Percentiles rank a stretch among this genome's conserved stretches.
phyloP scores from a whole-genome alignment of 768 basidiomycete species.

The Polyporus arcularius region DNA sequence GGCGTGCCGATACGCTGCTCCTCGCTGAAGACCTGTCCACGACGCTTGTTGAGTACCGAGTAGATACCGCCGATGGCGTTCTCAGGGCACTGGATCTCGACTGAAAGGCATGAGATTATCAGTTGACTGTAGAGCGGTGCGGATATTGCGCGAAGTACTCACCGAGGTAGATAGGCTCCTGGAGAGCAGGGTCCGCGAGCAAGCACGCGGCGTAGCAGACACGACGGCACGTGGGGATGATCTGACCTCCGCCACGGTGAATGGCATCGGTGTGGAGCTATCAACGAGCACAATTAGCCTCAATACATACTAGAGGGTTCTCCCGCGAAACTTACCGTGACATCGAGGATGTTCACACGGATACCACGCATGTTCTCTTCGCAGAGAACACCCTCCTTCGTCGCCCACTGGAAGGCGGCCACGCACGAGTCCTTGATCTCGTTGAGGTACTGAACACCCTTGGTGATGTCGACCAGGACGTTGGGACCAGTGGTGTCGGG shows the following conservation, averaged over 20 bases:
- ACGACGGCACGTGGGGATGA: conserved; percentile 96
- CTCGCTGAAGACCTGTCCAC: conserved; percentile 98
- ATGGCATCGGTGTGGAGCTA: conserved; percentile 98
- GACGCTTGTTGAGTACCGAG: conserved; percentile 89
- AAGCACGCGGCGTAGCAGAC: conserved; percentile 95
- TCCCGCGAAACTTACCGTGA: conserved; percentile 61
- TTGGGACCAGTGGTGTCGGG: conserved; percentile 98
- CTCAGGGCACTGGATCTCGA: conserved; percentile 98
- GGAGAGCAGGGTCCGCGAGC: conserved; percentile 87
- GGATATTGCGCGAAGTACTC: conserved; percentile 23
- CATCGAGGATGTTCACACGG: conserved; percentile 94
- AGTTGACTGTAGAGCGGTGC: conserved; percentile 1
- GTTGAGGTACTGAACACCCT: conserved; percentile 98
- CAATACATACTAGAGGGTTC: not conserved
- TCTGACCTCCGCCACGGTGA: conserved; percentile 98
- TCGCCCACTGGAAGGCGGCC: conserved; percentile 99
- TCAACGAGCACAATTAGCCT: conserved; percentile 7
- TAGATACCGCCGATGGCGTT: conserved; percentile 98
- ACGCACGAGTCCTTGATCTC: conserved; percentile 99
- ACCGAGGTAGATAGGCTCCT: conserved; percentile 97
- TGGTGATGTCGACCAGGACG: conserved; percentile 95
- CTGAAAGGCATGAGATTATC: conserved; percentile 38
- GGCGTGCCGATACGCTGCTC: conserved; percentile 97
- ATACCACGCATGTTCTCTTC: conserved; percentile 99
- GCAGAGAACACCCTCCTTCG: conserved; percentile 94